These are phyloP conservation scores for Fraxinus paxiana DNA, from an alignment of 305 asterid genomes.

Conservation along the genomic window DNA sequence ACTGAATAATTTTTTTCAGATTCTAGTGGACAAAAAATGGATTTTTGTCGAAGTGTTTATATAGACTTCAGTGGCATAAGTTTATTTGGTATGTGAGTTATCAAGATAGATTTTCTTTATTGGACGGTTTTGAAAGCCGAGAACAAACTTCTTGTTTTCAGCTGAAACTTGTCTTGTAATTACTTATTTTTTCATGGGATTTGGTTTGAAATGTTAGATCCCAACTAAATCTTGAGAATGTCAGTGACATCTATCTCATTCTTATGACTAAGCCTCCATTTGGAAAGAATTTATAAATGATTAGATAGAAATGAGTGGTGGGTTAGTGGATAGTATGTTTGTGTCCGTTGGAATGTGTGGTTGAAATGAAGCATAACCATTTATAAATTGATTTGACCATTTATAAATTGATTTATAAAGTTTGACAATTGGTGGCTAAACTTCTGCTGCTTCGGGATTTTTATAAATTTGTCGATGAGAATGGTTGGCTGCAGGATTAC, in stretches of 20 bases:
- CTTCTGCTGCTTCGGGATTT: constrained; percentile 3
- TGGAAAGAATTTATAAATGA: no score
- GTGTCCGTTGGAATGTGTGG: not conserved
- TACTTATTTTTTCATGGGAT: not conserved
- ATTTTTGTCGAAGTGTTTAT: not conserved
- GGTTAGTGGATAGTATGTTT: not conserved
- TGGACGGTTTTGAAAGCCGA: not conserved
- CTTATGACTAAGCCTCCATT: not conserved
- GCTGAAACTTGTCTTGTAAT: not conserved
- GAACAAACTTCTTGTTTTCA: not conserved
- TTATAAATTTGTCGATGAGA: constrained; percentile 34
- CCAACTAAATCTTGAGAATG: not conserved
- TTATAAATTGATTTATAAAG: not conserved
- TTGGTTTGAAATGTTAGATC: not conserved
- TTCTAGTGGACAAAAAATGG: not conserved
- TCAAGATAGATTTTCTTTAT: not conserved
- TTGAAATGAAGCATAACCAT: not conserved
- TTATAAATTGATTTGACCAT: not conserved
- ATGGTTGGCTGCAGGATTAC: constrained; percentile 70
- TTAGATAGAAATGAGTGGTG: not conserved
- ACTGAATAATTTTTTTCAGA: not conserved
- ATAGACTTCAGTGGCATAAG: not conserved
- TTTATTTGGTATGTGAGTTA: not conserved
- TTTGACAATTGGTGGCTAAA: not conserved
- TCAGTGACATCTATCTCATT: not conserved